Evolutionary conservation across 2,329 filamentous ascomycete species (phyloP), one percentile per base, ranked within the genome.

Genomic region (Fusarium falciforme): DNA sequence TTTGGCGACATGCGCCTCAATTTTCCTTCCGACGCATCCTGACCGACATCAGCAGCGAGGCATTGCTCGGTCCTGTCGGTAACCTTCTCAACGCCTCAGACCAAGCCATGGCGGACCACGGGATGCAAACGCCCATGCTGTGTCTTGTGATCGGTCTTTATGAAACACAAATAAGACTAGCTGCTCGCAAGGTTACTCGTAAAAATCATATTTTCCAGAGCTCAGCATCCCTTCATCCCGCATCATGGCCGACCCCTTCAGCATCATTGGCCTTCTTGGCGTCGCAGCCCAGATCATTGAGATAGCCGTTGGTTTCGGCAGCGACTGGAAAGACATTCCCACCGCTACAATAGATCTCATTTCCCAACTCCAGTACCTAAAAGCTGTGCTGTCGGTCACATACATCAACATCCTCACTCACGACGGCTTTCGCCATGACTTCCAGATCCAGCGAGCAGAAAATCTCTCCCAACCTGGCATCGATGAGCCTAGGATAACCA

Each of bases 241-340:
- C n/a, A 35, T 35, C 52, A 55, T 55, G 52, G 31, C 52, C 3
- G 52, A 55, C 2, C 52, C 52, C 1, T 20, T 55, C n/a, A 31
- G 31, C 17, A 55, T 55, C 20, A 55, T 55, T 35, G 52, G 52
- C n/a, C 52, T 55, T 14, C 12, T 55, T 9, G 31, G 52, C 11
- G 52, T 35, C 12, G 52, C 52, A 35, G 52, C 31, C 20, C 52
- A 35, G 29, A 5, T 55, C 29, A 55, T 35, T 8, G 7, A 35
- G 29, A 9, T 33, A 0, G n/a, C 20, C 31, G 12, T 55, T 16
- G 31, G 35, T 7, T 31, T 55, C 6, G 27, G 52, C 7, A 4
- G 29, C 12, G 52, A 35, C 35, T 55, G 52, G 52, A 8, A 33
- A 35, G 20, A 20, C 20, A 20, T 20, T 20, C 20, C 20, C 20